Evolutionary conservation across 129 eudicot genomes (phyloP).

Genomic region (Deinandra increscens): DNA sequence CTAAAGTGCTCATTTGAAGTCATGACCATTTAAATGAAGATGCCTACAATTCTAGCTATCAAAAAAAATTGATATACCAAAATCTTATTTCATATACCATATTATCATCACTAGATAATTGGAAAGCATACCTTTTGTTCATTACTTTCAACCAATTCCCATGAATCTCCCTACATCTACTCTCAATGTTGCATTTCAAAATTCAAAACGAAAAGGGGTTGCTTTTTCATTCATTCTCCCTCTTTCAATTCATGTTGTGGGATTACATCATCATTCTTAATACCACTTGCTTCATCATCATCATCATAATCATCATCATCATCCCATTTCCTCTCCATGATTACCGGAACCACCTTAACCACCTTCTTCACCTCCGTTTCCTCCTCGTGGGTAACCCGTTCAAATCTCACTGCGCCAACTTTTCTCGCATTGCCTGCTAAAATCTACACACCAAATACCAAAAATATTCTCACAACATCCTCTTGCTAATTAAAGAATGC

Average conservation of each 20-base stretch:
- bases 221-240: conserved; percentile 35
- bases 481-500: neutral
- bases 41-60: too few relatives aligned
- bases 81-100: too few relatives aligned
- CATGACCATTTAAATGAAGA: too few relatives aligned
- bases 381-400: conserved; percentile 49
- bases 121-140: neutral
- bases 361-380: conserved; percentile 44
- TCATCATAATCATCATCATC: conserved; percentile 18
- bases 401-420: conserved; percentile 88
- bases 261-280: conserved; percentile 35
- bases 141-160: neutral
- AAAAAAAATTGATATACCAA: too few relatives aligned
- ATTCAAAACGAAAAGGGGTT: neutral
- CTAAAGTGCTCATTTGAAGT: too few relatives aligned
- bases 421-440: conserved; percentile 91
- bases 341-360: conserved; percentile 56
- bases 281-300: conserved; percentile 28
- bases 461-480: conserved; percentile 8
- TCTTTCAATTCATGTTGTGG: conserved; percentile 43
- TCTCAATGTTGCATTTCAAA: conserved; percentile 8
- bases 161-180: neutral
- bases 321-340: conserved; percentile 54
- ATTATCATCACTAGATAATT: neutral
- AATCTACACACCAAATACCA: conserved; percentile 48